Base-by-base conservation (phyloP, 352 stramenopile species). In the Phytophthora citrophthora region DNA sequence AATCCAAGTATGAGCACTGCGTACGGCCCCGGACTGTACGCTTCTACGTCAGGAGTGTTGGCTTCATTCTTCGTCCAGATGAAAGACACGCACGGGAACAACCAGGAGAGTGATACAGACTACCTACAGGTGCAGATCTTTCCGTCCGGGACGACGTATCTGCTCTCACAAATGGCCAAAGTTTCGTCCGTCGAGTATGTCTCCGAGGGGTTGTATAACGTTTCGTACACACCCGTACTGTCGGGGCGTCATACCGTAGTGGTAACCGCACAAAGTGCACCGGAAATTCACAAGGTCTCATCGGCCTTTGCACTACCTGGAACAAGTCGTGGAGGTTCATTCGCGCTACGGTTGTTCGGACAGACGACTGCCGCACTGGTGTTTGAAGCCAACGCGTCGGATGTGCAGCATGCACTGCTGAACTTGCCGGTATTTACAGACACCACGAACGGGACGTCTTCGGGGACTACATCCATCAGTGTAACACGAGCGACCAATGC, bases 211-310 rank as follows among this genome's bases (percentile, higher is more conserved):
- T 54, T 83, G 23, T 98, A 97, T 77, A 85, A 86, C 12, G 79
- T 97, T 15, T 82, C 63, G 12, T 99, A 97, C 71, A 70, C 79
- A 1, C 92, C 94, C 1, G 74, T 91, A 39, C 74, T 84, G 32
- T 97, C 85, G 34, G 92, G 90, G 1, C 64, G 74, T 13, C 92
- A 98, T 69, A 98, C 90, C 0, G 72, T 99, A 24, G 80, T 78
- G 0, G 75, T 98, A 6, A 86, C 95, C 2, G 72, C 86, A 10
- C 81, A 95, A 51, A 90, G 81, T 11, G 61, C 79, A 0, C 76
- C 79, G 1, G 91, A 97, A 64, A 77, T 90, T 18, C 94, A 98
- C 39, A 66, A 81, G 26, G 77, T 98, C 8, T 90, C 77, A 5
- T 91, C 88, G 2, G 49, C 74, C 3, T 98, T 97, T 67, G 44